Base-by-base conservation (phyloP, 2,329 filamentous ascomycete species). In the Pleoardoris graminearum region DNA sequence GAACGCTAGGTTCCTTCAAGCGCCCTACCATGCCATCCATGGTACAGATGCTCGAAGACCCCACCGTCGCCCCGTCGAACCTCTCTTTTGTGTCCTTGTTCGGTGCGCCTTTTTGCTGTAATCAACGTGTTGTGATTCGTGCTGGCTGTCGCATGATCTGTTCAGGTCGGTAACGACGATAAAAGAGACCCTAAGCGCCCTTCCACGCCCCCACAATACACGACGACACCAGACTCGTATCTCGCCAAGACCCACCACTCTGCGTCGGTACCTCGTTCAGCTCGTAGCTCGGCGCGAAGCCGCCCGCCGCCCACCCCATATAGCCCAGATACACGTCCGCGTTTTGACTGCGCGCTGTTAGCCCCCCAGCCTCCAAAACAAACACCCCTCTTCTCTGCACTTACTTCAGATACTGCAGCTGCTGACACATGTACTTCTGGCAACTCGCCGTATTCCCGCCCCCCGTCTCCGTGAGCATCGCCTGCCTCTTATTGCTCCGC, bases 381-480 rank as follows among this genome's bases (percentile, higher is more conserved):
- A 32, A 32, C 12, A 32, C 27, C 27, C 27, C 27, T 29, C 12
- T 12, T 12, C 27, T 29, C 27, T 7, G 4, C 16, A 43, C 60
- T 60, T 52, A 65, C 62, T 67, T 65, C 36, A 69, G 54, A 47
- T 67, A 70, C 43, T 70, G 57, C 3, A 69, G 48, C 50, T 68
- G 58, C 52, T 65, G 49, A 57, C 75, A 76, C 16, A 72, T 52
- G 42, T 66, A 59, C 48, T 64, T 57, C 51, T 74, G 50, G 48
- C 73, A 76, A 23, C 63, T 64, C 22, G 54, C 48, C 12, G 71
- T 72, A 57, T 67, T 71, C 1, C 75, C 75, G 32, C 74, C 74
- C 39, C 75, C 75, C n/a, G 71, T 72, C 63, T 77, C 75, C 6
- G 74, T 71, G 19, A 76, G 54, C 21, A 77, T 70, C 1, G 74